Percentiles rank a stretch among this genome's conserved stretches.
These are phyloP conservation scores for Cyclotella cryptica DNA, from an alignment of 108 stramenopile species.

Conservation along the genomic window DNA sequence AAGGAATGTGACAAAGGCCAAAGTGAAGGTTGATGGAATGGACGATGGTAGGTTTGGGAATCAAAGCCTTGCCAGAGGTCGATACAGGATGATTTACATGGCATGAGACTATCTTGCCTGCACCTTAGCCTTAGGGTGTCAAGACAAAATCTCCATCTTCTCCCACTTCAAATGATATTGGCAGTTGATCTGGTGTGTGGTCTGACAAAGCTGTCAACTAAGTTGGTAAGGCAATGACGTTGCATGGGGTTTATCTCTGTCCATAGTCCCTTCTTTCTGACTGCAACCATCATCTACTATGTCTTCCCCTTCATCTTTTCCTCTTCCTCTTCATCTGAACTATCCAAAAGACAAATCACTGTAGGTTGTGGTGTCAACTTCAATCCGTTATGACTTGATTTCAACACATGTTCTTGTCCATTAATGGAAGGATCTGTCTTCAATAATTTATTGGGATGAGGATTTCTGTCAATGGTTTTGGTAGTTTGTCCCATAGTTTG, in stretches of 20 bases:
- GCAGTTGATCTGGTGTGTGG: constrained; percentile 26
- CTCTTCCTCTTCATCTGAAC: constrained; percentile 46
- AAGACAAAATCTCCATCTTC: constrained; percentile 44
- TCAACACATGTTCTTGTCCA: background rate
- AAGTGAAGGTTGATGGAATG: constrained; percentile 36
- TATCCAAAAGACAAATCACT: constrained; percentile 43
- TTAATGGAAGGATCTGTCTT: constrained; percentile 8
- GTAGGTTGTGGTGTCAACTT: background rate
- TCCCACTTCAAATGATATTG: background rate
- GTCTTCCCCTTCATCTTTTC: background rate
- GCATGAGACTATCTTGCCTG: constrained; percentile 35
- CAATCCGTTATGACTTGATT: background rate
- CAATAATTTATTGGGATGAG: constrained; percentile 20
- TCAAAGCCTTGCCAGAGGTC: background rate
- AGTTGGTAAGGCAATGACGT: background rate
- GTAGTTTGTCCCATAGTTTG: background rate
- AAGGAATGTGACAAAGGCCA: constrained; percentile 39
- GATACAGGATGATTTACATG: constrained; percentile 31
- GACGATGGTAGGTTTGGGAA: constrained; percentile 35
- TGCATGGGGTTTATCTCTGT: no score
- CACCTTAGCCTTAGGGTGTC: constrained; percentile 37
- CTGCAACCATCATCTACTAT: background rate
- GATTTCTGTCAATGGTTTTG: background rate
- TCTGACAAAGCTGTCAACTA: background rate
- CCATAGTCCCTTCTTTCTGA: background rate